Conservation (phyloP, 129 eudicot species). For the Flaveria bidentis region DNA sequence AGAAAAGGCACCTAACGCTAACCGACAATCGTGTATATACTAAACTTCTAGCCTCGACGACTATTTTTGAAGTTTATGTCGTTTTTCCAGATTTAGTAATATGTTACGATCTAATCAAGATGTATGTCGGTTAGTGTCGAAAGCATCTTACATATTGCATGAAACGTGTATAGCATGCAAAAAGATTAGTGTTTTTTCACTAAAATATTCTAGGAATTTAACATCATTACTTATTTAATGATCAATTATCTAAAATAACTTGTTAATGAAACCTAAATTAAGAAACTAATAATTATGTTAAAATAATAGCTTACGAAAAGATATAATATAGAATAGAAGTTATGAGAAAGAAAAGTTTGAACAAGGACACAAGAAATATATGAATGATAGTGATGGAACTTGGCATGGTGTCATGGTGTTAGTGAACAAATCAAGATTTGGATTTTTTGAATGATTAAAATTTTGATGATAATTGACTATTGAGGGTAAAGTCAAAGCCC, state of each 20-base stretch:
- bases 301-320: not conserved
- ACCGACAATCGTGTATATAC: not conserved
- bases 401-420: slow-evolving; percentile 23
- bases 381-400: slow-evolving; percentile 31
- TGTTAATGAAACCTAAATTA: not conserved
- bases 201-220: not conserved
- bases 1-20: not conserved
- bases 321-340: not conserved
- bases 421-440: slow-evolving; percentile 29
- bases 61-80: slow-evolving; percentile 13
- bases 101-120: slow-evolving; percentile 9
- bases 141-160: not conserved
- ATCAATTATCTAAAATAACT: not conserved
- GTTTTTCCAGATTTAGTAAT: slow-evolving; percentile 10
- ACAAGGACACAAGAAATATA: slow-evolving; percentile 5
- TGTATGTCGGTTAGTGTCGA: not conserved
- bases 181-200: not conserved
- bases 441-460: slow-evolving; percentile 21
- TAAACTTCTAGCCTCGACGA: not conserved
- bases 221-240: not conserved
- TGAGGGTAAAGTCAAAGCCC: slow-evolving; percentile 27
- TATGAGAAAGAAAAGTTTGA: slow-evolving; percentile 18
- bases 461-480: slow-evolving; percentile 19
- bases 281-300: not conserved
- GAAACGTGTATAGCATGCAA: not conserved